Base-by-base conservation (phyloP, 1,284 basidiomycete species). In the Amylostereum areolatum region DNA sequence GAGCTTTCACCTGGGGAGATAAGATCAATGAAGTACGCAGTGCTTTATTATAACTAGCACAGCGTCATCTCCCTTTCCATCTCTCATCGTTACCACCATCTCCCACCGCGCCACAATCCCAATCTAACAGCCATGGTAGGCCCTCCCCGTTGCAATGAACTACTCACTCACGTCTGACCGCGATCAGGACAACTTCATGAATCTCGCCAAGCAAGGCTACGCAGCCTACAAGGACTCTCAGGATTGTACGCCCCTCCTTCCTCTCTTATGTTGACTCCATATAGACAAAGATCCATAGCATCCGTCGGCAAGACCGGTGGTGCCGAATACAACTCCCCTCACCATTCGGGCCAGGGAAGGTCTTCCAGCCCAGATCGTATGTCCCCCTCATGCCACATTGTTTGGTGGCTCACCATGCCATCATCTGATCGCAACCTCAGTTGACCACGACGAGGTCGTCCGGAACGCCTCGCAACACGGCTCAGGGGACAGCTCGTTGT, bases 151-250 rank as follows among this genome's bases (percentile, higher is more conserved):
- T 68, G 51, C 29, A 45, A 43, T 9, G 29, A 10, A n/a, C n/a
- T n/a, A 8, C 48, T 10, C 9, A 18, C 46, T 7, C 11, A 32
- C 10, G 24, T 36, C 12, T 24, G 7, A 18, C 47, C 43, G 35
- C 39, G 25, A 8, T 31, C 50, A 85, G 86, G 83, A 87, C 50
- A 71, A 61, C 50, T 75, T 89, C 54, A 72, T 87, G 35, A 78
- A 77, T 55, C 62, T 89, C 55, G 86, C 85, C 10, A 83, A 87
- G 66, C 62, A 87, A 62, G 80, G 82, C 57, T 64, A 68, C 55
- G 60, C 73, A 37, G 70, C 79, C 57, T 81, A 85, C 66, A 62
- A 66, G 52, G 59, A 70, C 12, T 24, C 7, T 5, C 2, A 4
- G 25, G n/a, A 45, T 43, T 47, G 18, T 25, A n/a, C 12, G 8